A percentile compares a stretch with the other conserved stretches of the same genome.
phyloP scores from a whole-genome alignment of 495 filamentous ascomycete species.

The Margaritispora aquatica region DNA sequence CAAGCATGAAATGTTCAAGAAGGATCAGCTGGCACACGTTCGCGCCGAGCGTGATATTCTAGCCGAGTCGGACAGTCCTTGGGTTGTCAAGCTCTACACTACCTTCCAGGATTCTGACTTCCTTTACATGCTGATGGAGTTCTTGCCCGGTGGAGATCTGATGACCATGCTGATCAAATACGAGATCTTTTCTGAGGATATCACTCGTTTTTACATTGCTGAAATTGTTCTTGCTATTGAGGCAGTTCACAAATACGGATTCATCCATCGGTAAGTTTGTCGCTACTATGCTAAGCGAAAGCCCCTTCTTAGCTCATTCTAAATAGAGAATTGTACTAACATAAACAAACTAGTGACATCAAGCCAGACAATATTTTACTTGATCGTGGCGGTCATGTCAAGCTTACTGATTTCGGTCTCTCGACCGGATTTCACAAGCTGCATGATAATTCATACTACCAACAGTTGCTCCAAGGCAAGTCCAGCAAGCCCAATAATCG shows the following conservation, averaged over 20 bases:
- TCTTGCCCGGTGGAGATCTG: slow-evolving; percentile 92
- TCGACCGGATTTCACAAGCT: slow-evolving; percentile 97
- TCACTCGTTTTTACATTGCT: slow-evolving; percentile 98
- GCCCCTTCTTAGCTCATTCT: background rate
- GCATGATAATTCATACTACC: slow-evolving; percentile 97
- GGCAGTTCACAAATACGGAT: slow-evolving; percentile 94
- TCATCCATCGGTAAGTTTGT: slow-evolving; percentile 84
- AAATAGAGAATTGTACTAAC: background rate
- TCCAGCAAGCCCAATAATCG: slow-evolving; percentile 72
- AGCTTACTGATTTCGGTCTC: slow-evolving; percentile 96
- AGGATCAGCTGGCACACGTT: slow-evolving; percentile 98
- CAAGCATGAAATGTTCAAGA: slow-evolving; percentile 99
- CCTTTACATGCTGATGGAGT: slow-evolving; percentile 99
- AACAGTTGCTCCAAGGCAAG: slow-evolving; percentile 78
- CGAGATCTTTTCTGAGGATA: slow-evolving; percentile 98
- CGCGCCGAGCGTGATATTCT: slow-evolving; percentile 96
- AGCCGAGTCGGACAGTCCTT: slow-evolving; percentile 96
- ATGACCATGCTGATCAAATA: slow-evolving; percentile 99
- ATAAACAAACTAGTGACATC: slow-evolving; percentile 65
- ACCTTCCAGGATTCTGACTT: slow-evolving; percentile 96
- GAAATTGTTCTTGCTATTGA: slow-evolving; percentile 97
- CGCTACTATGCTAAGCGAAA: background rate
- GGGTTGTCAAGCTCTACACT: slow-evolving; percentile 96
- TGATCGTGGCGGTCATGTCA: slow-evolving; percentile 92
- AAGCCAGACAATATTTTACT: slow-evolving; percentile 98